These are phyloP conservation scores for Austroboletus niveus DNA, from an alignment of 1,284 basidiomycete species.

Conservation along the genomic window DNA sequence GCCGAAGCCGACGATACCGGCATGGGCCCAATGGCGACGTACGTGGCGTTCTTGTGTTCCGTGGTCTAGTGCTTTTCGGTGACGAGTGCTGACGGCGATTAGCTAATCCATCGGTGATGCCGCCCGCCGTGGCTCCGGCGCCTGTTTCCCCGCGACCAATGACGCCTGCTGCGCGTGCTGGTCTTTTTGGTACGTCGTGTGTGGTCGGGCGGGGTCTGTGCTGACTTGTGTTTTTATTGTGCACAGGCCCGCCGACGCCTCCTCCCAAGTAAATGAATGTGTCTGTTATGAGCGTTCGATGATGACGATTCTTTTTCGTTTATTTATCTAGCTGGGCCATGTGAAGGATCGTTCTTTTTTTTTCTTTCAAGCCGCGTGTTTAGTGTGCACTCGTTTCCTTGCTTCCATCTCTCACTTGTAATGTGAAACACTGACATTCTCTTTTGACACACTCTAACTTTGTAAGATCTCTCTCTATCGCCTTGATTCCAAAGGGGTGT, in stretches of 20 bases:
- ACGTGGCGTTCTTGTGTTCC: slow-evolving; percentile 26
- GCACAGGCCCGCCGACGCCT: slow-evolving; percentile 54
- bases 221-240: neutral
- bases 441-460: too few species aligned
- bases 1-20: slow-evolving; percentile 51
- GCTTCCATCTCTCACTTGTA: too few species aligned
- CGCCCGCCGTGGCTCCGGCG: slow-evolving; percentile 44
- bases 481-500: too few species aligned
- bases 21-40: slow-evolving; percentile 80
- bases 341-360: too few species aligned
- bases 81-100: neutral
- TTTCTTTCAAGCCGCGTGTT: too few species aligned
- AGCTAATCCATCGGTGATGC: slow-evolving; percentile 59
- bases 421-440: too few species aligned
- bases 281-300: too few species aligned
- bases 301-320: too few species aligned
- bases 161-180: slow-evolving; percentile 48
- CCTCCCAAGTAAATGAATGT: slow-evolving; percentile 46
- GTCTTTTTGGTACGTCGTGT: slow-evolving; percentile 56
- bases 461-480: too few species aligned
- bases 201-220: neutral
- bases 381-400: too few species aligned
- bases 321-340: too few species aligned
- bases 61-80: neutral
- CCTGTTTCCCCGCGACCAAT: slow-evolving; percentile 38